Conservation (phyloP, 495 filamentous ascomycete genomes). For the Trichoderma erinaceum region DNA sequence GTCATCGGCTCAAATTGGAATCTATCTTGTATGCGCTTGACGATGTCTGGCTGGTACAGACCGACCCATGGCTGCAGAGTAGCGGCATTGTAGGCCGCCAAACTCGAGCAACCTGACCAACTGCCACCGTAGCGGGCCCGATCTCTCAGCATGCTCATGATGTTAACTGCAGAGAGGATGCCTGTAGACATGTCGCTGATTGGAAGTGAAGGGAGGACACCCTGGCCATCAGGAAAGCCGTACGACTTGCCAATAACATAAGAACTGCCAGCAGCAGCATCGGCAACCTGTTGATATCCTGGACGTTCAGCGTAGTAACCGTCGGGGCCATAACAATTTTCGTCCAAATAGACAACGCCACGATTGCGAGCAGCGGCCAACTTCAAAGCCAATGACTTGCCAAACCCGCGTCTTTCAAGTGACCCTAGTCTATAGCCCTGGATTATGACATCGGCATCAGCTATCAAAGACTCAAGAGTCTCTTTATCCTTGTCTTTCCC, state of each 20-base stretch:
- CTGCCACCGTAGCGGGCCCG: not conserved
- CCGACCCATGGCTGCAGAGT: constrained; percentile 22
- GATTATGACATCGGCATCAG: not conserved
- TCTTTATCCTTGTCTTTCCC: not conserved
- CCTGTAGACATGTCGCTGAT: constrained; percentile 31
- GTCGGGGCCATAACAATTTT: constrained; percentile 53
- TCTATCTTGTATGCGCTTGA: constrained; percentile 20
- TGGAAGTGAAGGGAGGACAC: constrained; percentile 29
- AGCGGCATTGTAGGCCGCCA: constrained; percentile 14
- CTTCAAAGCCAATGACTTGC: not conserved
- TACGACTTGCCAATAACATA: not conserved
- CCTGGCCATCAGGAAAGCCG: constrained; percentile 19
- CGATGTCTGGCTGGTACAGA: constrained; percentile 21
- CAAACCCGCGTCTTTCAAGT: not conserved
- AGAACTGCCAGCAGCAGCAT: not conserved
- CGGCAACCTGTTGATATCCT: not conserved
- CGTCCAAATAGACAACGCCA: constrained; percentile 52
- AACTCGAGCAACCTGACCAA: not conserved
- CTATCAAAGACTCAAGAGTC: not conserved
- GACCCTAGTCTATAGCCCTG: not conserved
- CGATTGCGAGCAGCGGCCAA: constrained; percentile 45
- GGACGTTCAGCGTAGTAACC: constrained; percentile 33
- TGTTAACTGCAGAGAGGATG: constrained; percentile 20
- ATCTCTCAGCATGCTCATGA: constrained; percentile 23
- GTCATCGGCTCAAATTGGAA: constrained; percentile 18